Evolutionary conservation across 2,329 filamentous ascomycete species (phyloP), one percentile per base, ranked within the genome.

Genomic region (Aspergillus clavatus): DNA sequence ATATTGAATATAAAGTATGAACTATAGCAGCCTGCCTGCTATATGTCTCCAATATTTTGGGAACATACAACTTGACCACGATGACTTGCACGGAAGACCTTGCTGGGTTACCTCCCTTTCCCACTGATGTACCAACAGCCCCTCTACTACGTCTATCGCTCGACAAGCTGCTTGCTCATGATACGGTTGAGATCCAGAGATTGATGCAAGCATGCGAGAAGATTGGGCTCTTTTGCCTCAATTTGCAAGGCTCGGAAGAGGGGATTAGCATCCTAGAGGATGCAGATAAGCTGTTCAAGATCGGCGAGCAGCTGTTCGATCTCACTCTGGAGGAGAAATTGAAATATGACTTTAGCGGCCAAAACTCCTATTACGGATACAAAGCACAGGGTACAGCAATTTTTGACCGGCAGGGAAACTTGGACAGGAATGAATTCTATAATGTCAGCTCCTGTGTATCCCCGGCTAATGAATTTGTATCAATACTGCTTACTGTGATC

Each of bases 171-270:
- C 51, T 70, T 19, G 54, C 55, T 2, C 55, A 62, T 29, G 65
- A 74, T 31, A 10, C 40, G 4, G 42, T 43, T 3, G 72, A 73
- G 55, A 53, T 58, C 5, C 40, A 59, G 7, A 60, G 62, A 18
- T 62, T 75, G 18, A 67, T 62, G 23, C 45, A 59, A 26, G 67
- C 68, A n/a, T 70, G 65, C n/a, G 62, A 66, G 31, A 70, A 78
- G 3, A 63, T 80, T 1, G 77, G 78, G 1, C 80, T 81, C 63
- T 80, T 80, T 63, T 80, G 80, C 51, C 66, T 81, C 5, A 74
- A 80, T 51, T 59, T 80, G 2, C 61, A 66, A 18, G 57, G 57
- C 38, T 58, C 57, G 1, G 51, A 59, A 2, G 48, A 65, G 14
- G 74, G 74, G 5, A 54, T 66, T 11, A 55, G 56, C 1, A 54